A percentile compares a stretch with the other conserved stretches of the same genome.
Evolutionary conservation across 495 filamentous ascomycete genomes (phyloP).

Genomic region (Sordaria brevicollis): DNA sequence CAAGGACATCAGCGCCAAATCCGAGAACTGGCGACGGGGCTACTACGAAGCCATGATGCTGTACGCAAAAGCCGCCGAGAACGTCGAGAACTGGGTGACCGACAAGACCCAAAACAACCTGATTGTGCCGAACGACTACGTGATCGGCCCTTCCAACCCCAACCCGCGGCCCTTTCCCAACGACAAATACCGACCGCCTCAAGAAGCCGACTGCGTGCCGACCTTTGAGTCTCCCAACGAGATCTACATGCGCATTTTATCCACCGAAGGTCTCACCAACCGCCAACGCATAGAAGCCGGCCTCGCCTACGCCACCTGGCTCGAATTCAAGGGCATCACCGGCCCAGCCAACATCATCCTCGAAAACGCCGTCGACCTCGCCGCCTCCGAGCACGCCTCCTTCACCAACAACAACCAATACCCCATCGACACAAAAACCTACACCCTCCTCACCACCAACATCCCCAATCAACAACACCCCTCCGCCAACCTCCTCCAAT

Average conservation of each 20-base stretch:
- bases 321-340: constrained; percentile 59
- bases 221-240: constrained; percentile 53
- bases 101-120: constrained; percentile 51
- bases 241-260: constrained; percentile 70
- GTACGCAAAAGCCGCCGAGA: constrained; percentile 63
- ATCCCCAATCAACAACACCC: constrained; percentile 23
- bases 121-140: constrained; percentile 55
- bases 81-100: constrained; percentile 63
- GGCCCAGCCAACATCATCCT: constrained; percentile 18
- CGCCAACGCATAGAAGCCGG: constrained; percentile 69
- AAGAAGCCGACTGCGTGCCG: constrained; percentile 59
- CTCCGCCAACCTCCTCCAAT: constrained; percentile 60
- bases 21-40: constrained; percentile 69
- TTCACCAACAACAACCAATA: constrained; percentile 20
- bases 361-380: constrained; percentile 20
- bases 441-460: constrained; percentile 40
- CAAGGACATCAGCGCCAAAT: constrained; percentile 60
- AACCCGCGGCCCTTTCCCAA: constrained; percentile 60
- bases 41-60: constrained; percentile 76
- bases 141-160: constrained; percentile 76
- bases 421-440: constrained; percentile 50
- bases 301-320: constrained; percentile 70
- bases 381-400: constrained; percentile 15
- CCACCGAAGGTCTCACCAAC: constrained; percentile 61
- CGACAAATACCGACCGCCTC: constrained; percentile 44